phyloP scores from a whole-genome alignment of 345 rosid genomes.

The Litchi chinensis region DNA sequence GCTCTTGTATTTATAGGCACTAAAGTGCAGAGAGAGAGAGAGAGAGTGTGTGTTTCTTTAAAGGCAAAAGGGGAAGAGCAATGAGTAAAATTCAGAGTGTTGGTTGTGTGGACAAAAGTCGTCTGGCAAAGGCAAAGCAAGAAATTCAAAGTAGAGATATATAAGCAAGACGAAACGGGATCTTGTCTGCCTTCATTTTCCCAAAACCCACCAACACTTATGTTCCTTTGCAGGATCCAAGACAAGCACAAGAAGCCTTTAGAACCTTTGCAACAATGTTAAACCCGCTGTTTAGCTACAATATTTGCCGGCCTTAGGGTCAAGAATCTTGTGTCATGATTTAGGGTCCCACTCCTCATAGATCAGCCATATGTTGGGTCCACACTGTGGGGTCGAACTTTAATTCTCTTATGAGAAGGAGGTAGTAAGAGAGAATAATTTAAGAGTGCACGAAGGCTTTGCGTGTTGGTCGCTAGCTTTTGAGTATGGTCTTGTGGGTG shows the following conservation, averaged over 20 bases:
- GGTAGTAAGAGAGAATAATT: slow-evolving; percentile 37
- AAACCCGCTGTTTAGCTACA: slow-evolving; percentile 14
- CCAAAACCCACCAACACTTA: slow-evolving; percentile 27
- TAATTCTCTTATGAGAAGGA: slow-evolving; percentile 17
- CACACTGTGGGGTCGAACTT: neutral
- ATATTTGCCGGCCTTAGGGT: slow-evolving; percentile 23
- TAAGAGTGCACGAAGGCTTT: slow-evolving; percentile 48
- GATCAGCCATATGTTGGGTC: slow-evolving; percentile 14
- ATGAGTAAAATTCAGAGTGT: slow-evolving; percentile 24
- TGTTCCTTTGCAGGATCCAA: slow-evolving; percentile 22
- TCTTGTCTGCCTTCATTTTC: slow-evolving; percentile 42
- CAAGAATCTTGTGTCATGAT: slow-evolving; percentile 33
- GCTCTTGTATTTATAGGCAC: slow-evolving; percentile 44
- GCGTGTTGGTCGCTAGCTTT: slow-evolving; percentile 59
- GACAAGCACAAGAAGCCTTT: slow-evolving; percentile 10
- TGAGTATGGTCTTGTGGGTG: slow-evolving; percentile 34
- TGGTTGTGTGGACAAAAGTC: slow-evolving; percentile 3
- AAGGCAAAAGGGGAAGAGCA: slow-evolving; percentile 2
- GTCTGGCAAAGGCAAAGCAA: slow-evolving; percentile 20
- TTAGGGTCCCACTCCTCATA: slow-evolving; percentile 24
- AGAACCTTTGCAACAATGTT: slow-evolving; percentile 17
- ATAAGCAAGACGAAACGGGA: slow-evolving; percentile 24
- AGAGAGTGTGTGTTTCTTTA: neutral
- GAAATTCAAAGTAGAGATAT: slow-evolving; percentile 34
- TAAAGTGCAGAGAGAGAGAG: slow-evolving; percentile 23